phyloP scores from a whole-genome alignment of 352 stramenopile genomes.

The Pythium brachiatum region DNA sequence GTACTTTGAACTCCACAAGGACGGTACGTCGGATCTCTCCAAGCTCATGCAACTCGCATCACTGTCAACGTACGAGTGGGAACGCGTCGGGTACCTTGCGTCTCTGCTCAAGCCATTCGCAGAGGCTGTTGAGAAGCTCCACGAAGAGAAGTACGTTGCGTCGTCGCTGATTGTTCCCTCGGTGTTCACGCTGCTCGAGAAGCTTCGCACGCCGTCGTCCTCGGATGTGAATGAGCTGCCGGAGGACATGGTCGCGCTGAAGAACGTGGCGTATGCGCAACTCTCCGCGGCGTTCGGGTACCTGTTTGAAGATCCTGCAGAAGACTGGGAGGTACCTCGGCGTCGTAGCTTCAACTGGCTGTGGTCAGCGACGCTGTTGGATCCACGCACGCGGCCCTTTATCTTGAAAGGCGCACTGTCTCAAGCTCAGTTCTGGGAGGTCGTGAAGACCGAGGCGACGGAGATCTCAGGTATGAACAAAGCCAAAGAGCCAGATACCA shows the following conservation, averaged over 20 bases:
- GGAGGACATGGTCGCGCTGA: conserved; percentile 65
- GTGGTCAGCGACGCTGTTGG: conserved; percentile 68
- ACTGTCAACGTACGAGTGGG: conserved; percentile 72
- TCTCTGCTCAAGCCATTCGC: conserved; percentile 68
- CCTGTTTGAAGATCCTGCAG: conserved; percentile 45
- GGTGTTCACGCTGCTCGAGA: conserved; percentile 65
- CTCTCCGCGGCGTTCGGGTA: conserved; percentile 58
- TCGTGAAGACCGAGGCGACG: conserved; percentile 59
- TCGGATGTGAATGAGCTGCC: conserved; percentile 30
- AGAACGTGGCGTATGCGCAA: conserved; percentile 49
- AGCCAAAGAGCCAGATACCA: conserved; percentile 42
- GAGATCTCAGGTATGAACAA: conserved; percentile 51
- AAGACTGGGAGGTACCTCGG: conserved; percentile 40
- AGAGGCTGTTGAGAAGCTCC: conserved; percentile 55
- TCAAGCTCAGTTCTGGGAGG: conserved; percentile 61
- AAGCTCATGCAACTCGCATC: conserved; percentile 66
- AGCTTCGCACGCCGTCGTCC: conserved; percentile 30
- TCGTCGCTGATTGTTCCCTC: conserved; percentile 73
- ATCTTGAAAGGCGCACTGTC: conserved; percentile 70
- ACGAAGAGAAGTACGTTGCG: conserved; percentile 52
- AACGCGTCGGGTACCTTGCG: conserved; percentile 52
- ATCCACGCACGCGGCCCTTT: conserved; percentile 70
- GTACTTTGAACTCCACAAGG: conserved; percentile 65
- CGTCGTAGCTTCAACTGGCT: conserved; percentile 60
- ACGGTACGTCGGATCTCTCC: conserved; percentile 55